These are phyloP conservation scores for Coemansia sp. DNA, from an alignment of 192 early-diverging fungal genomes.

Conservation along the genomic window DNA sequence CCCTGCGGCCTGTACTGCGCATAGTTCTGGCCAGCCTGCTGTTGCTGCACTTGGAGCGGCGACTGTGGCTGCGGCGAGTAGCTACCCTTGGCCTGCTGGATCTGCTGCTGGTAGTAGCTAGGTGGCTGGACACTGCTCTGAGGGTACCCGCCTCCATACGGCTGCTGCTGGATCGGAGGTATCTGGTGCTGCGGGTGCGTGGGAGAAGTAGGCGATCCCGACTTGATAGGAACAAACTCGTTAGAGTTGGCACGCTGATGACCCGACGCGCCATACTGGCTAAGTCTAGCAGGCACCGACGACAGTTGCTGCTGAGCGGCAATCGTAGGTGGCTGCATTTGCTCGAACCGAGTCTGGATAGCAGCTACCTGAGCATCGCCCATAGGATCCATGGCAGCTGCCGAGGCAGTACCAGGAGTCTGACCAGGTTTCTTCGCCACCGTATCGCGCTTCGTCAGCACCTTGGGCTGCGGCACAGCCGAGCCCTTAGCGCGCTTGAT, in stretches of 20 bases:
- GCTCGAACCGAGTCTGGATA: constrained; percentile 29
- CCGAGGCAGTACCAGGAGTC: not conserved
- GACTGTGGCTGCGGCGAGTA: constrained; percentile 29
- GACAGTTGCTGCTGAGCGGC: constrained; percentile 23
- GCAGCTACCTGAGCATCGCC: constrained; percentile 38
- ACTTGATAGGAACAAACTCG: constrained; percentile 51
- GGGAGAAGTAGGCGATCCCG: constrained; percentile 10
- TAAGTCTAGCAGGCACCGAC: constrained; percentile 28
- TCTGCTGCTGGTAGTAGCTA: constrained; percentile 54
- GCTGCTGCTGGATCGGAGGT: constrained; percentile 22
- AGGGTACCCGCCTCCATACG: constrained; percentile 41
- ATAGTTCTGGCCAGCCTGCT: not conserved
- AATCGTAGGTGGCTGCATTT: constrained; percentile 37
- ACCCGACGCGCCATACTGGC: constrained; percentile 19
- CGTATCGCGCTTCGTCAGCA: constrained; percentile 52
- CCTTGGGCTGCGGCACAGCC: constrained; percentile 34
- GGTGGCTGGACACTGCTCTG: constrained; percentile 45
- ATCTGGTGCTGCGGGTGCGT: constrained; percentile 30
- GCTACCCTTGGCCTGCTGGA: constrained; percentile 42
- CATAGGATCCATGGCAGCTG: constrained; percentile 3
- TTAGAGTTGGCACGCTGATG: constrained; percentile 48
- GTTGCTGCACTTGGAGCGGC: constrained; percentile 10
- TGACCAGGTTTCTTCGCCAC: constrained; percentile 34
- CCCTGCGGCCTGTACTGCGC: constrained; percentile 2
- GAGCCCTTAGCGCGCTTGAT: constrained; percentile 63